Base-by-base conservation (phyloP, 768 basidiomycete species). In the Serendipita vermifera region DNA sequence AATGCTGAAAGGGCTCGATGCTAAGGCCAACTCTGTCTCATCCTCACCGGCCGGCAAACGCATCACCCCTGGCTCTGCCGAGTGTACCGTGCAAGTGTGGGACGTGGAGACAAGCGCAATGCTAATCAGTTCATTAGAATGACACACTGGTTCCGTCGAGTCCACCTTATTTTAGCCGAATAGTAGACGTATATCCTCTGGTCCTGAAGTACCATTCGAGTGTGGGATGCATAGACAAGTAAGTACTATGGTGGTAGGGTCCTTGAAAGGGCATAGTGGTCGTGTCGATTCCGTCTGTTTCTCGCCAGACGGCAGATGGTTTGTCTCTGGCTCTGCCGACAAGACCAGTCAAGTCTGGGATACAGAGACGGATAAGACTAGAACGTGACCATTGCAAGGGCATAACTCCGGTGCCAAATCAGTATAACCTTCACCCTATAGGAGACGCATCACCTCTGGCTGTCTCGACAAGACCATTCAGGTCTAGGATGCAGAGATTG, bases 361-460 rank as follows among this genome's bases (percentile, higher is more conserved):
- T 57, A 55, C 63, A 31, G 59, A 63, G 48, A 63, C 65, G 24
- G 66, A 63, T 7, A 51, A 60, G 32, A 38, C 64, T 48, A 58
- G 63, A 58, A 46, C 57, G 5, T 55, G 56, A 14, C 58, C 61
- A 7, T 24, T 65, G n/a, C 55, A 59, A 46, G 64, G 62, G 9
- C 66, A 64, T 58, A 41, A n/a, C n/a, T n/a, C n/a, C n/a, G n/a
- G n/a, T n/a, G n/a, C n/a, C n/a, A n/a, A n/a, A n/a, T n/a, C n/a
- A n/a, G n/a, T n/a, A n/a, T n/a, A n/a, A n/a, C n/a, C n/a, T n/a
- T n/a, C n/a, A n/a, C n/a, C n/a, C n/a, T n/a, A n/a, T n/a, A n/a
- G n/a, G n/a, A n/a, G n/a, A n/a, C n/a, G n/a, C n/a, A n/a, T n/a
- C n/a, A n/a, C n/a, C n/a, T n/a, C n/a, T n/a, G n/a, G n/a, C n/a